Evolutionary conservation across 495 filamentous ascomycete genomes (phyloP), one percentile per base, ranked within the genome.

Genomic region (Xylaria curta): DNA sequence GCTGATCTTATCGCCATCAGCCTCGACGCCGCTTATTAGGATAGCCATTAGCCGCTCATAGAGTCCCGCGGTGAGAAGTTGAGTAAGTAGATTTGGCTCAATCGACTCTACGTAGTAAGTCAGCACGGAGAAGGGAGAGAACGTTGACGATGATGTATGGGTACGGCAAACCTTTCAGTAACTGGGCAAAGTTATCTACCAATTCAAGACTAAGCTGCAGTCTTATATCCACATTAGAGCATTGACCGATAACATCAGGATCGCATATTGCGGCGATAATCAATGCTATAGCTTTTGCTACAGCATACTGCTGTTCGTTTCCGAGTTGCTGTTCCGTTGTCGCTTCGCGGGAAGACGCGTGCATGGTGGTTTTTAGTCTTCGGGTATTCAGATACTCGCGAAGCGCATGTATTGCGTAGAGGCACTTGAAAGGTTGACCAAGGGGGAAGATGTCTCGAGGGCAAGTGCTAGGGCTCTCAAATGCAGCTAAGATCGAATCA

Each of bases 371-470:
- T 64, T 75, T 77, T 21, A 75, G 74, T 19, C 77, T 74, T 24
- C 76, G 64, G 10, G 76, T 76, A 13, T 63, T 70, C 38, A 87
- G 75, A 76, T 85, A 82, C 71, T 85, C 80, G 9, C 82, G 84
- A 38, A 97, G 82, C 10, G 90, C 87, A 75, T 91, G 85, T 0
- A 93, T 79, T 12, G 90, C 92, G 81, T 97, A 97, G 5, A 95
- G 80, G 4, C 89, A 89, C 67, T 91, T 91, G 79, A 89, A 95
- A 6, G 93, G 92, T 56, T 90, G 89, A 15, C 87, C 84, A 12
- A 88, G 81, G 4, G 92, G 92, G 73, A 95, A 94, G 24, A 92
- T 80, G 10, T 88, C 85, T 44, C 82, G 79, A 62, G 89, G 87
- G 7, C 86, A 81, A 26, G 81, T 84, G 5, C 79, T 79, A 9